Percentiles rank a stretch among this genome's conserved stretches.
phyloP scores from a whole-genome alignment of 495 filamentous ascomycete species.

The Penicilliopsis zonata region DNA sequence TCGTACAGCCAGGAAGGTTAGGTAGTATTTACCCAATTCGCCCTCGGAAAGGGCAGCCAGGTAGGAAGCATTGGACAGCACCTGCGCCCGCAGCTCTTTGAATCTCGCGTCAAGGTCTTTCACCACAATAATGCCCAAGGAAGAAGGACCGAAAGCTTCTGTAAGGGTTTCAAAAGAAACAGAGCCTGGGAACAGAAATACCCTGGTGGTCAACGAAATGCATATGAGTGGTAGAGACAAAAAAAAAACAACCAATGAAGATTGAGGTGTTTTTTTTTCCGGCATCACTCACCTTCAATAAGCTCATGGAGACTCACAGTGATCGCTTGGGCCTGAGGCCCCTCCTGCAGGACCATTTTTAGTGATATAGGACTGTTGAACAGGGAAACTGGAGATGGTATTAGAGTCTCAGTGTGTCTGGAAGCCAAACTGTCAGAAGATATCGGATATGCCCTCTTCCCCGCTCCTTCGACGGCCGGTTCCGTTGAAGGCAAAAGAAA shows the following conservation, averaged over 20 bases:
- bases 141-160: constrained; percentile 82
- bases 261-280: too few species aligned
- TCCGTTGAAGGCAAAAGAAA: too few species aligned
- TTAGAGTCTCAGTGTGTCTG: neutral
- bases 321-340: constrained; percentile 31
- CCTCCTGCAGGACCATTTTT: constrained; percentile 10
- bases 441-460: too few species aligned
- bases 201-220: too few species aligned
- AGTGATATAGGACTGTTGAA: too few species aligned
- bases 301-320: constrained; percentile 44
- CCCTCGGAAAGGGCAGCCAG: constrained; percentile 67
- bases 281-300: constrained; percentile 14
- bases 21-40: constrained; percentile 48
- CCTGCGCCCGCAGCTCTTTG: constrained; percentile 47
- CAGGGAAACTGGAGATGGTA: too few species aligned
- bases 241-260: neutral
- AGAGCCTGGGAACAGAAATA: constrained; percentile 42
- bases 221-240: too few species aligned
- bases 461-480: too few species aligned
- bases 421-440: constrained; percentile 1
- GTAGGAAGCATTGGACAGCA: constrained; percentile 81
- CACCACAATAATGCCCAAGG: constrained; percentile 86
- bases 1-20: neutral
- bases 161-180: constrained; percentile 64
- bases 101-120: constrained; percentile 69